Evolutionary conservation across 495 filamentous ascomycete genomes (phyloP).

Genomic region (Cercophora newfieldiana): DNA sequence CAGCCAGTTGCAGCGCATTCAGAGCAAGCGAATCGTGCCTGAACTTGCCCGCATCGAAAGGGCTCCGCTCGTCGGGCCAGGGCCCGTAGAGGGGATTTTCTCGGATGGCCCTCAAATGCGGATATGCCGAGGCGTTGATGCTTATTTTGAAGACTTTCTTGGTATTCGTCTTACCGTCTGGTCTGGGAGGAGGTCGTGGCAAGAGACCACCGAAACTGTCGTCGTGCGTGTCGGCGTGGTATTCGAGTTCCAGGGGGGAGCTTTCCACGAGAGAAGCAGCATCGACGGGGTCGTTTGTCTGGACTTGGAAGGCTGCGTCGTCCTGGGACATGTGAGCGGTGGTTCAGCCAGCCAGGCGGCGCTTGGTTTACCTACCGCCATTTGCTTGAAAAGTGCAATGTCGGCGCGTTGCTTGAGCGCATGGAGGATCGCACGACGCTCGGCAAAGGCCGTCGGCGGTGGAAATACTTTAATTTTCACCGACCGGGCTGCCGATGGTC

Average conservation of each 20-base stretch:
- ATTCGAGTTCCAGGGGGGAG: not conserved
- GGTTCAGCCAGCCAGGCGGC: not conserved
- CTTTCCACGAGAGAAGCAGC: not conserved
- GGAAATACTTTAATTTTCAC: conserved; percentile 59
- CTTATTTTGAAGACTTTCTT: conserved; percentile 41
- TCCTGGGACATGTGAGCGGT: not conserved
- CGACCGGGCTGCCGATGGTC: not conserved
- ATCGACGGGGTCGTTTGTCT: not conserved
- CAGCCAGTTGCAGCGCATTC: conserved; percentile 31
- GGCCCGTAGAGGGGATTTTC: conserved; percentile 44
- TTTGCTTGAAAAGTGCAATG: conserved; percentile 71
- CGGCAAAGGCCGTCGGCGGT: conserved; percentile 60
- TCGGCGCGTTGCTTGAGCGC: conserved; percentile 75
- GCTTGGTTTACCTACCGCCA: conserved; percentile 54
- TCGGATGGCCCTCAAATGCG: conserved; percentile 34
- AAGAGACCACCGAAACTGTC: not conserved
- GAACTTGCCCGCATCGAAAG: not conserved
- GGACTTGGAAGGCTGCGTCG: not conserved
- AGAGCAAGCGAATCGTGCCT: conserved; percentile 15
- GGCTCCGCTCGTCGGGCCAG: conserved; percentile 34
- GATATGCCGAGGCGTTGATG: conserved; percentile 36
- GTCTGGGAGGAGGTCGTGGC: conserved; percentile 32
- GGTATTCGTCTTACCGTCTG: not conserved
- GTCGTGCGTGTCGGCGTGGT: not conserved
- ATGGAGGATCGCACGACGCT: conserved; percentile 70